These are phyloP conservation scores for Schizosaccharomyces japonicus DNA, from an alignment of 805 yeast genomes.

Conservation along the genomic window DNA sequence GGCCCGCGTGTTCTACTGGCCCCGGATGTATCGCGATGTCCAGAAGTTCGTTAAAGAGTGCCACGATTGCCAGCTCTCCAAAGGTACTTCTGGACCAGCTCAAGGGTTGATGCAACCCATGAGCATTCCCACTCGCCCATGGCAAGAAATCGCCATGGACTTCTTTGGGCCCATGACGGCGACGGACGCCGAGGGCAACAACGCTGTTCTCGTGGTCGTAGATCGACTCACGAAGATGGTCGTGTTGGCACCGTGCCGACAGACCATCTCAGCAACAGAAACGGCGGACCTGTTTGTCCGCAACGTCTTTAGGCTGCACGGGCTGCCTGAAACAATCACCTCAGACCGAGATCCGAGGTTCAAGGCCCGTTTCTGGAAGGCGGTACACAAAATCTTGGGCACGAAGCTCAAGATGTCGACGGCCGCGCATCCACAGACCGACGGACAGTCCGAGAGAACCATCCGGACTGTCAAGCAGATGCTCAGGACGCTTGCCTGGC, in stretches of 20 bases:
- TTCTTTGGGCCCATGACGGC: background rate
- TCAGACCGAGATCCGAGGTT: background rate
- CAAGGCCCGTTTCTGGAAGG: background rate
- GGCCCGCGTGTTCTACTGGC: background rate
- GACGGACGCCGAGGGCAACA: background rate
- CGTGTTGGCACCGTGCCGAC: background rate
- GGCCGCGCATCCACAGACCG: background rate
- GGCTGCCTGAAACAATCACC: background rate
- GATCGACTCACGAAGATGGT: background rate
- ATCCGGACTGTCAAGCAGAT: background rate
- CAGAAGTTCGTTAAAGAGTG: background rate
- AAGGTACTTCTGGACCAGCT: background rate
- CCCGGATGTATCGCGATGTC: background rate
- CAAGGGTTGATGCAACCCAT: background rate
- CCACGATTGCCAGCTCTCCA: background rate
- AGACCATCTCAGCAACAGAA: background rate
- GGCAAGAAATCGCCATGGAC: background rate
- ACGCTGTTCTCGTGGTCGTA: background rate
- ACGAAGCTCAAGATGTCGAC: background rate
- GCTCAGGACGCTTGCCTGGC: background rate
- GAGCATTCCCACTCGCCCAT: background rate
- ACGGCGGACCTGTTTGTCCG: background rate
- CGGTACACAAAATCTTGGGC: background rate
- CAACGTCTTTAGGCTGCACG: background rate
- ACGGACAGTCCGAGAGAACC: background rate